Evolutionary conservation across 2,329 filamentous ascomycete species (phyloP), one percentile per base, ranked within the genome.

Genomic region (Penicillium sp.): DNA sequence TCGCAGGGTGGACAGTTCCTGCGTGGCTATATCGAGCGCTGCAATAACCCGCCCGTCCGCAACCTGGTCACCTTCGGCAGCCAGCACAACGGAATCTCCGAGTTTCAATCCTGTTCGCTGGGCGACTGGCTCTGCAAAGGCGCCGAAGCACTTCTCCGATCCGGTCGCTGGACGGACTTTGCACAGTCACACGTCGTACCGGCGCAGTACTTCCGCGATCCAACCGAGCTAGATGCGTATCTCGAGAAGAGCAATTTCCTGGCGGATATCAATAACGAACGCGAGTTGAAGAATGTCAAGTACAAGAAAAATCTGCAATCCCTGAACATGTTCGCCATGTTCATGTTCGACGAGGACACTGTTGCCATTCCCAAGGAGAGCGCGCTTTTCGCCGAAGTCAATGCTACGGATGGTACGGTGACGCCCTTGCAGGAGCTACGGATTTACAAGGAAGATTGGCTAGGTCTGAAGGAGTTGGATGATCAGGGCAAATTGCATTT

Each of bases 181-280:
- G 91, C 95, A 6, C 95, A 98, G 82, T 82, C 81, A 55, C 85
- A 86, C 19, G 83, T 98, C 8, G 91, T 99, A 4, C 95, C 95
- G 0, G 94, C 95, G 35, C 95, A 99, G 81, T 99, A 99, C 81
- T 98, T 90, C 82, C 89, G 94, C 55, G 86, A 93, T 66, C 85
- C 85, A 58, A 75, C 81, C 59, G 80, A 93, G 73, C 78, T 92
- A 75, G 85, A 87, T 0, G 78, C 82, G 33, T 99, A 98, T 74
- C 84, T 98, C 22, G 86, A 88, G 67, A 76, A 87, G 73, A 95
- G 91, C 70, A 94, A 93, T 75, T 97, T 96, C 77, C 82, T 99
- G 8, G 95, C 94, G 10, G 94, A 98, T 73, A 89, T 98, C 79
- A 99, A 99, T 79, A 98, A 98, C 76, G 95, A 99, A 84, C 85